Evolutionary conservation across 2,329 filamentous ascomycete species (phyloP), one percentile per base, ranked within the genome.

Genomic region (Colletotrichum eremochloae): DNA sequence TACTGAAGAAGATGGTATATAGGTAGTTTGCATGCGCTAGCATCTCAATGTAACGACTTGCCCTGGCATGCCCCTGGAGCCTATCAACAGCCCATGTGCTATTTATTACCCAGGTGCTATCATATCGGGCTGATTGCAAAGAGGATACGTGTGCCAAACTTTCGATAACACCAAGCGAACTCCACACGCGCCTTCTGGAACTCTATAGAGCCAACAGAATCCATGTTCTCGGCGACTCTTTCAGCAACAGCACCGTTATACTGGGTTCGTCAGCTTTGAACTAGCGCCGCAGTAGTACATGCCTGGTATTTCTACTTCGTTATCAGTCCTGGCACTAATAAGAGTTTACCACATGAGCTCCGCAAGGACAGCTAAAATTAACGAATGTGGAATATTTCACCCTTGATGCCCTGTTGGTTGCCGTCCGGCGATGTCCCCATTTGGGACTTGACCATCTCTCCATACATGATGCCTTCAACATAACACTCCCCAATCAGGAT

Each of bases 401-500:
- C 46, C 9, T 24, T 48, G n/a, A 48, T 12, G 11, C 1, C 20
- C 20, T 24, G 7, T 12, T n/a, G 8, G 20, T 24, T n/a, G 46
- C 46, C n/a, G 46, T 3, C 46, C 12, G 31, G 2, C 9, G 3
- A 1, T 48, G 52, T 33, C 31, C 33, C 8, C 52, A 55, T 29
- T 33, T 33, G 52, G 15, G 24, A 29, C 24, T 61, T 42, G 42
- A 31, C 14, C 20, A 61, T 48, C 42, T 55, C 52, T 20, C 52
- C 52, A 12, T 55, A 55, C 52, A 55, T 55, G n/a, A 61, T 46
- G 29, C 42, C 58, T 48, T 61, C 42, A 29, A 61, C 58, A 36
- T 36, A 46, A 40, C 58, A 36, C 31, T 44, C 42, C 29, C 57
- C 40, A 44, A 44, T 20, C 58, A 48, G n/a, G 9, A 18, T 61